phyloP scores from a whole-genome alignment of 192 early-diverging fungal species.

The Gorgonomyces haynaldii region DNA sequence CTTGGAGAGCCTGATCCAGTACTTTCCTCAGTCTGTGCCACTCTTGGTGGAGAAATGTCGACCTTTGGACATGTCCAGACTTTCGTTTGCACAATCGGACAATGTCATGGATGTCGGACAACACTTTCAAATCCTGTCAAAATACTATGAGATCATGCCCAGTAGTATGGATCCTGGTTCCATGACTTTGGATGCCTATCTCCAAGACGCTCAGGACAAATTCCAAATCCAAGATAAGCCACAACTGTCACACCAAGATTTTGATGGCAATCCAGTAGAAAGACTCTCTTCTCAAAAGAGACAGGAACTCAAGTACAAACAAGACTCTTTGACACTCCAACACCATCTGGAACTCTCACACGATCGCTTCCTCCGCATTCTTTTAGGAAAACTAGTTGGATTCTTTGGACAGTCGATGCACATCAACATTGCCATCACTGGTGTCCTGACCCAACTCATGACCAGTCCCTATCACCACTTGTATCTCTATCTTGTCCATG shows the following conservation, averaged over 20 bases:
- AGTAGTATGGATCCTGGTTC: not conserved
- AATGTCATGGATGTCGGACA: not conserved
- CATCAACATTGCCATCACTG: constrained; percentile 84
- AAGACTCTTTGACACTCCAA: too few relatives aligned
- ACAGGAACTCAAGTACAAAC: too few relatives aligned
- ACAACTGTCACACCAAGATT: constrained; percentile 16
- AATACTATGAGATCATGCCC: constrained; percentile 3
- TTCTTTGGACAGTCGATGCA: constrained; percentile 81
- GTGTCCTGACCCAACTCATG: constrained; percentile 73
- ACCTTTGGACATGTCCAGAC: constrained; percentile 18
- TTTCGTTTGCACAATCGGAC: constrained; percentile 19
- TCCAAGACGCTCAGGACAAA: not conserved
- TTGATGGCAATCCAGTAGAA: too few relatives aligned
- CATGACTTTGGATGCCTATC: constrained; percentile 6
- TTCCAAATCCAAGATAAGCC: constrained; percentile 15
- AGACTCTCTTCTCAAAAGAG: not conserved
- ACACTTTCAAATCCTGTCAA: not conserved
- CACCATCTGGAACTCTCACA: too few relatives aligned
- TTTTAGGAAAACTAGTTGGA: constrained; percentile 26
- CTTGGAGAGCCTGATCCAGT: constrained; percentile 56
- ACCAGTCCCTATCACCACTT: constrained; percentile 21
- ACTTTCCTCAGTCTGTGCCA: constrained; percentile 66
- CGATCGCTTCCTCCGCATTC: constrained; percentile 19
- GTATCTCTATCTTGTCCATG: not conserved
- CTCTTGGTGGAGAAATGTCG: constrained; percentile 57